Conservation (phyloP, 768 basidiomycete species). For the Mycena sanguinolenta region DNA sequence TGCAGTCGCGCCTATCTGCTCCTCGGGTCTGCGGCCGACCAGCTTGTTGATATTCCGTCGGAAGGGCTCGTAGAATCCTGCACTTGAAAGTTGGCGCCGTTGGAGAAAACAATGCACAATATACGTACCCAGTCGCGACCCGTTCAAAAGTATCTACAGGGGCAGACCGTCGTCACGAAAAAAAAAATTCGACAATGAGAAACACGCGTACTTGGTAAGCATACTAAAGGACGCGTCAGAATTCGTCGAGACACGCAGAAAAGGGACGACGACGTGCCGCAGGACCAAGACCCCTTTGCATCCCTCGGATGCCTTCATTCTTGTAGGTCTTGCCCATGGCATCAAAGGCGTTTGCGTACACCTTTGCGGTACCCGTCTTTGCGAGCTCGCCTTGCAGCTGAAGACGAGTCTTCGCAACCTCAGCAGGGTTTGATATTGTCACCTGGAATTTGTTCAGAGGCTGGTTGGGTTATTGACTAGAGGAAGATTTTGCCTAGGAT, state of each 20-base stretch:
- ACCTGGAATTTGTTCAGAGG: constrained; percentile 59
- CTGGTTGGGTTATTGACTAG: too few relatives aligned
- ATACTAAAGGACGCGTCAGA: constrained; percentile 59
- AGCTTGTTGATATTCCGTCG: constrained; percentile 76
- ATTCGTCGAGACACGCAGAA: background rate
- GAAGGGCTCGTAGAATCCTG: constrained; percentile 97
- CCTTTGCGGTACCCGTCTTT: constrained; percentile 75
- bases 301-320: constrained; percentile 91
- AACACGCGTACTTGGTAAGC: constrained; percentile 21
- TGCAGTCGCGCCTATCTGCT: constrained; percentile 82
- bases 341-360: constrained; percentile 92
- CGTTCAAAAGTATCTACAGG: constrained; percentile 87
- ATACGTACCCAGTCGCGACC: constrained; percentile 83
- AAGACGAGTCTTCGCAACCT: constrained; percentile 93
- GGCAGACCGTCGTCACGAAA: constrained; percentile 6
- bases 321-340: constrained; percentile 89
- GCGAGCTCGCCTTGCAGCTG: constrained; percentile 97
- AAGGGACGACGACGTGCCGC: constrained; percentile 54
- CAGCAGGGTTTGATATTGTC: constrained; percentile 83
- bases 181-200: constrained; percentile 18
- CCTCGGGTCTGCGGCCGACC: constrained; percentile 72
- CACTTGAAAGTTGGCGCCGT: background rate
- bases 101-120: background rate
- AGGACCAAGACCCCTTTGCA: constrained; percentile 92
- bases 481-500: too few relatives aligned